Evolutionary conservation across 2,329 filamentous ascomycete species (phyloP).

Genomic region (Penicillium vulpinum): DNA sequence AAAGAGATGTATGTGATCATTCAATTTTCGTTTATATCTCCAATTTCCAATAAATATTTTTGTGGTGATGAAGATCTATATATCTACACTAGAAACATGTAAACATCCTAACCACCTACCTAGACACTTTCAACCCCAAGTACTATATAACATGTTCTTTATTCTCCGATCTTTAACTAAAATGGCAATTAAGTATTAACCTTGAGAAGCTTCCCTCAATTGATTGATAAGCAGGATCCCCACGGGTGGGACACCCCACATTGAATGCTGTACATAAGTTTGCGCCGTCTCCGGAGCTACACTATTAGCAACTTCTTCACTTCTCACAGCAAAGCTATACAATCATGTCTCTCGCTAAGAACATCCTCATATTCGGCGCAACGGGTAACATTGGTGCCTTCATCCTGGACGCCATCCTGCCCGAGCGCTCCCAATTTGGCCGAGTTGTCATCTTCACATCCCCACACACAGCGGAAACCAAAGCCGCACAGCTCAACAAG

Average conservation of each 20-base stretch:
- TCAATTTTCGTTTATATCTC: neutral
- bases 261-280: neutral
- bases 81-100: neutral
- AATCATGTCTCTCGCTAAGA: conserved; percentile 26
- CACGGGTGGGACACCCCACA: conserved; percentile 4
- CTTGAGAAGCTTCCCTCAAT: neutral
- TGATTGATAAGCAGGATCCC: conserved; percentile 7
- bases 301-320: neutral
- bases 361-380: conserved; percentile 55
- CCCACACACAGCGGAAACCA: conserved; percentile 51
- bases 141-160: neutral
- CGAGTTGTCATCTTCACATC: conserved; percentile 61
- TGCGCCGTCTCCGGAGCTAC: neutral
- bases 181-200: neutral
- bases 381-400: conserved; percentile 53
- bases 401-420: conserved; percentile 54
- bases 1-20: neutral
- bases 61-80: neutral
- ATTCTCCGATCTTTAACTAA: neutral
- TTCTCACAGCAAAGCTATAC: neutral
- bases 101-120: neutral
- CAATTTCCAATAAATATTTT: neutral
- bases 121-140: neutral
- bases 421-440: conserved; percentile 48
- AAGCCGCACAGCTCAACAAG: conserved; percentile 50